A percentile compares a stretch with the other conserved stretches of the same genome.
Conservation (phyloP, 169 alveolate genomes). For the Plasmodium ovale region DNA sequence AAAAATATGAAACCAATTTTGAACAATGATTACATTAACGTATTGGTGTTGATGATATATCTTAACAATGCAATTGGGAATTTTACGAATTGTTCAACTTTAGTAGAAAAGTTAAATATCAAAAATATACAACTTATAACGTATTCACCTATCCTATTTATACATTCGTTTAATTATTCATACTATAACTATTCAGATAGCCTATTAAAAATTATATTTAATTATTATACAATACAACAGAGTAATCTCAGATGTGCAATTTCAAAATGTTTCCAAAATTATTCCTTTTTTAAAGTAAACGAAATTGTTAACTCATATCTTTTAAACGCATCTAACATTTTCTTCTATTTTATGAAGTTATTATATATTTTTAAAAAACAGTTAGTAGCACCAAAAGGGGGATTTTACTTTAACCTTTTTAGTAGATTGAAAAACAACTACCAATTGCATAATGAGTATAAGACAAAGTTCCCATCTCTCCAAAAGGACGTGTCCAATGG, state of each 20-base stretch:
- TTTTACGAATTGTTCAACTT: slow-evolving; percentile 17
- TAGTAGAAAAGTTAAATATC: slow-evolving; percentile 41
- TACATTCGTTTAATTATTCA: slow-evolving; percentile 43
- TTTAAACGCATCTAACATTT: slow-evolving; percentile 48
- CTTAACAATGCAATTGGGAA: slow-evolving; percentile 45
- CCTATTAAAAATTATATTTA: slow-evolving; percentile 21
- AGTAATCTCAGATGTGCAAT: slow-evolving; percentile 26
- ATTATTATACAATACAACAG: slow-evolving; percentile 60
- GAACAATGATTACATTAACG: slow-evolving; percentile 56
- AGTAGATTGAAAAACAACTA: slow-evolving; percentile 34
- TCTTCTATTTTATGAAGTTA: slow-evolving; percentile 43
- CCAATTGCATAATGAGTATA: slow-evolving; percentile 15
- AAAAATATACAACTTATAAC: slow-evolving; percentile 67
- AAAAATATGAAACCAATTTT: slow-evolving; percentile 32
- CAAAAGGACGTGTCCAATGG: background rate
- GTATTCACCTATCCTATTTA: slow-evolving; percentile 40
- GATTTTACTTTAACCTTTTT: slow-evolving; percentile 8
- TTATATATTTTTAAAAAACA: slow-evolving; percentile 45
- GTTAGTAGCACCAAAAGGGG: slow-evolving; percentile 17
- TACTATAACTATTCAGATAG: slow-evolving; percentile 22
- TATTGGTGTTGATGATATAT: slow-evolving; percentile 35
- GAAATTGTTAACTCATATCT: slow-evolving; percentile 59
- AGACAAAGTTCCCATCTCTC: slow-evolving; percentile 25
- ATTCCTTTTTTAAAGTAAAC: slow-evolving; percentile 51
- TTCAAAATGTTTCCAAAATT: slow-evolving; percentile 58